Base-by-base conservation (phyloP, 495 filamentous ascomycete species). In the Choiromyces venosus region DNA sequence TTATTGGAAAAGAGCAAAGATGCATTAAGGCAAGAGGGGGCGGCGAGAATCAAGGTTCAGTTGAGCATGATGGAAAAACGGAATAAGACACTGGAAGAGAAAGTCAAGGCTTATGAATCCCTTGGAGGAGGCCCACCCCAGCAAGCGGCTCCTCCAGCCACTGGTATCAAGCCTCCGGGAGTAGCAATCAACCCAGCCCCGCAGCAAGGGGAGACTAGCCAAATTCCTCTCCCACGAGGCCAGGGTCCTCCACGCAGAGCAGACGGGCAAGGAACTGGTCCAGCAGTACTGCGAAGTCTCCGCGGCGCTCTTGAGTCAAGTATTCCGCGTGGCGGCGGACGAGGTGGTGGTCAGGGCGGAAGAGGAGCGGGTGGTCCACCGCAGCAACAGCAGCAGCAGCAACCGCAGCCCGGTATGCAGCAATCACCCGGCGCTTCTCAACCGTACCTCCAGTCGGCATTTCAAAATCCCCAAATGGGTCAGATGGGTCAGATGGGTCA, bases 61-160 rank as follows among this genome's bases (percentile, higher is more conserved):
- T 83, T 94, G 64, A 96, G 92, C 80, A 92, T 97, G 89, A 85
- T 89, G 12, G 91, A 95, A 74, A 90, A 89, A 70, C 89, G 90
- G 79, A 82, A 82, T 73, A 89, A 87, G 79, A 84, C 82, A 33
- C 85, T 89, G 0, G 85, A 86, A 70, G 91, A 89, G 19, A 96
- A 94, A 84, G 75, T 96, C 35, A 88, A 90, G 14, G 87, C 93
- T 19, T 91, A 97, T 16, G 86, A 92, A 73, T 90, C 87, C 67
- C 93, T 92, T 21, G 93, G 37, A 56, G 52, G 52, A 33, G 16
- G 52, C 33, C 52, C 52, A 29, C 66, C 36, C 66, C 77, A 68
- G n/a, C 67, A 71, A 40, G 42, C 69, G n/a, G 65, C 21, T 19
- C 66, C 74, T 37, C 70, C 39, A 46, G 56, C 64, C 36, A 73